A percentile compares a stretch with the other conserved stretches of the same genome.
Evolutionary conservation across 257 asterid species (phyloP).

Genomic region (Rhazya stricta): DNA sequence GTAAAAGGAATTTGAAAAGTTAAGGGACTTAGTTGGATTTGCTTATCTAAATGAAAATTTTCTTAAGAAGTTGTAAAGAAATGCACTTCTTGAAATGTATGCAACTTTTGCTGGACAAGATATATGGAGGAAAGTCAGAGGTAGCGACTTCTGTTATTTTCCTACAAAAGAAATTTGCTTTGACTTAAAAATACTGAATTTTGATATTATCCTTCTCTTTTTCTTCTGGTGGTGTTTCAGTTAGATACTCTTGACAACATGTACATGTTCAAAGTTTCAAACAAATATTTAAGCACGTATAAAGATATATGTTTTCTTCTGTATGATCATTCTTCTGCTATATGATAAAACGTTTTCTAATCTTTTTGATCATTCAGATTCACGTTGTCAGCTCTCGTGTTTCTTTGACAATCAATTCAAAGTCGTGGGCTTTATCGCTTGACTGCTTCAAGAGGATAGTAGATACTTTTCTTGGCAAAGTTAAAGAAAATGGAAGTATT

Average conservation of each 20-base stretch:
- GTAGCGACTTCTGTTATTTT: too few relatives aligned
- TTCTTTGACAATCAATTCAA: slow-evolving; percentile 46
- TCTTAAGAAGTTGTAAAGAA: too few relatives aligned
- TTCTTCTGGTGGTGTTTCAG: slow-evolving; percentile 4
- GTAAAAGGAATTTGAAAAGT: too few relatives aligned
- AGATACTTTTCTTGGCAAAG: slow-evolving; percentile 40
- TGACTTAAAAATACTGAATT: neutral
- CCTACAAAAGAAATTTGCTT: neutral
- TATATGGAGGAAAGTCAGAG: neutral
- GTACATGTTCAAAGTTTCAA: neutral
- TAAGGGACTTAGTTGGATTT: too few relatives aligned
- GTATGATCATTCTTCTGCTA: neutral
- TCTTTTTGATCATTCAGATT: slow-evolving; percentile 46
- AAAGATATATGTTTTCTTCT: neutral
- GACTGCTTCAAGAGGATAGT: slow-evolving; percentile 46
- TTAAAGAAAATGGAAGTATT: slow-evolving; percentile 25
- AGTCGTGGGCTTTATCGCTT: slow-evolving; percentile 50
- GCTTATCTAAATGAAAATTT: too few relatives aligned
- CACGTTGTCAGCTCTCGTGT: slow-evolving; percentile 40
- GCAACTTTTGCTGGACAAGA: neutral
- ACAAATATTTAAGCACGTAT: neutral
- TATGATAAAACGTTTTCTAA: neutral
- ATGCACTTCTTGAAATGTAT: neutral
- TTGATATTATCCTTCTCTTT: neutral
- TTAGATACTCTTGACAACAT: neutral